Base-by-base conservation (phyloP, 2,329 filamentous ascomycete species). In the Xylariomycetidae sp. region DNA sequence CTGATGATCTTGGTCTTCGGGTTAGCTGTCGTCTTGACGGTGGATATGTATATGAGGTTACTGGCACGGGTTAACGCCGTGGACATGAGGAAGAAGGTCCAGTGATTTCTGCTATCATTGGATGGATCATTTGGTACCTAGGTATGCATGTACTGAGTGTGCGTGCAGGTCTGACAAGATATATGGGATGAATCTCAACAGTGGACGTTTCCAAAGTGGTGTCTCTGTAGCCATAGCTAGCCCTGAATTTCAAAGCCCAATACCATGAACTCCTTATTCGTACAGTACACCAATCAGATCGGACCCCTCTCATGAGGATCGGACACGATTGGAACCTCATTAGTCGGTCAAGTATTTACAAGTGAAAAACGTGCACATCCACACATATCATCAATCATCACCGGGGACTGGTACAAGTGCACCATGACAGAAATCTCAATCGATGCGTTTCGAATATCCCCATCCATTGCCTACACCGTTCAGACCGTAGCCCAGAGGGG, bases 391-490 rank as follows among this genome's bases (percentile, higher is more conserved):
- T 15, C 17, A n/a, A n/a, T n/a, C n/a, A n/a, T n/a, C n/a, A n/a
- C 22, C 16, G n/a, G 16, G 23, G 13, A 25, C 14, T 16, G 5
- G 12, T 13, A 34, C 27, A n/a, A 9, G 11, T 7, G 25, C 10
- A n/a, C 4, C n/a, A 22, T 20, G 18, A 25, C 25, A 36, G 16
- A 26, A 12, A 7, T 3, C 16, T 43, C 34, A 73, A 41, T 73
- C 71, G 31, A 69, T 62, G 38, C 72, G 57, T 56, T 78, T 77
- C 16, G 70, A 61, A 38, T 77, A 76, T 3, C 74, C 74, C 74
- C 74, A 79, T 30, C 74, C 74, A 34, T 78, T 78, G 7, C 74
- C 74, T 3, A 72, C 56, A n/a, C 63, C 59, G 33, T 64, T 67
- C 16, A 75, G n/a, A 0, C 73, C 74, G 34, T 76, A 72, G 2